A percentile compares a stretch with the other conserved stretches of the same genome.
Conservation (phyloP, 2,329 filamentous ascomycete species). For the Diaporthe nobilis region DNA sequence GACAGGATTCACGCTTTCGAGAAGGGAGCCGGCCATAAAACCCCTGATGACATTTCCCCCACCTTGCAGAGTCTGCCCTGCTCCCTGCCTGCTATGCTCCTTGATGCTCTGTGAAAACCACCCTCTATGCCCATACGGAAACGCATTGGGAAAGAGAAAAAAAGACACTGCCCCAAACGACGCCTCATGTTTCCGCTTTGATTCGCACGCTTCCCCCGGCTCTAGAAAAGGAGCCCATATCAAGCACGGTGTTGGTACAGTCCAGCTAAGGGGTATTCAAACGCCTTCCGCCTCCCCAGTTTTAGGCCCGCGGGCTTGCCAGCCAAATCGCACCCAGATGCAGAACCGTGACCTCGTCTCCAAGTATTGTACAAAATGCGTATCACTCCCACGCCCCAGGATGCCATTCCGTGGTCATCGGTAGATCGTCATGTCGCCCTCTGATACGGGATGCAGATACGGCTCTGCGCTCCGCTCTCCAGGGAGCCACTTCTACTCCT, state of each 20-base stretch:
- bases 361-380: slow-evolving; percentile 38
- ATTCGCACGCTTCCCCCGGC: slow-evolving; percentile 15
- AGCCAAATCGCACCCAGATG: slow-evolving; percentile 37
- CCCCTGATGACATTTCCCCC: not conserved
- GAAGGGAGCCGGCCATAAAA: not conserved
- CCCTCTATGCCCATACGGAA: not conserved
- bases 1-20: not conserved
- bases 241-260: slow-evolving; percentile 26
- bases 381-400: not conserved
- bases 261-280: slow-evolving; percentile 41
- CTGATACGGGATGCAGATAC: not conserved
- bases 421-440: not conserved
- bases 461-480: slow-evolving; percentile 47
- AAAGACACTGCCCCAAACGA: not conserved
- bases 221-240: slow-evolving; percentile 16
- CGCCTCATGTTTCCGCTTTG: not conserved
- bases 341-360: slow-evolving; percentile 35
- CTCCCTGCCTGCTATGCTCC: slow-evolving; percentile 2
- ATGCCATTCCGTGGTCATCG: not conserved
- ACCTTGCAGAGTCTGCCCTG: slow-evolving; percentile 8
- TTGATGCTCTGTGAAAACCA: not conserved
- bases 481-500: slow-evolving; percentile 62
- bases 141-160: not conserved
- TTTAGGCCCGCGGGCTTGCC: slow-evolving; percentile 36
- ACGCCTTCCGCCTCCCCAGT: slow-evolving; percentile 38